A percentile compares a stretch with the other conserved stretches of the same genome.
Conservation (phyloP, 768 basidiomycete species). For the Rhizopogon vesiculosus region DNA sequence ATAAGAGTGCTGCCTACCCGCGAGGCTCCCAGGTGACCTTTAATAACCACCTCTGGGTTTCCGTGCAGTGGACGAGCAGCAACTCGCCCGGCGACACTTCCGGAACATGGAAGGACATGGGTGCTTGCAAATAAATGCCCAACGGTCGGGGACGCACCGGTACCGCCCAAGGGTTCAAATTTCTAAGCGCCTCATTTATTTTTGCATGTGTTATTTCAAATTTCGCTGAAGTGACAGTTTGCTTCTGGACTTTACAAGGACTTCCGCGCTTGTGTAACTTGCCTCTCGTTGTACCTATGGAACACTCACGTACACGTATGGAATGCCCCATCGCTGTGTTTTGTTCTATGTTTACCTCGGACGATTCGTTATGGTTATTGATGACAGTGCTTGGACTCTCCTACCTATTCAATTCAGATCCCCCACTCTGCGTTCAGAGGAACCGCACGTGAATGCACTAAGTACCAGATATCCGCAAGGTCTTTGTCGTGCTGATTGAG, state of each 20-base stretch:
- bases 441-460: too few relatives aligned
- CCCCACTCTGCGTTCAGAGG: too few relatives aligned
- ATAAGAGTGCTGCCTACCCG: slow-evolving; percentile 10
- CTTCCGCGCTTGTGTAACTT: too few relatives aligned
- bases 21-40: slow-evolving; percentile 14
- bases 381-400: background rate
- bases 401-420: background rate
- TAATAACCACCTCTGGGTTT: slow-evolving; percentile 14
- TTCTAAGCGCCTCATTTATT: too few relatives aligned
- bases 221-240: too few relatives aligned
- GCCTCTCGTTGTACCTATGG: too few relatives aligned
- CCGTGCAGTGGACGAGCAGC: slow-evolving; percentile 18
- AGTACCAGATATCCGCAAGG: slow-evolving; percentile 8
- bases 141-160: background rate
- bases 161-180: too few relatives aligned
- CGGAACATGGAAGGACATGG: slow-evolving; percentile 19
- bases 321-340: too few relatives aligned
- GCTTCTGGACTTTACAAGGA: too few relatives aligned
- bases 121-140: slow-evolving; percentile 13
- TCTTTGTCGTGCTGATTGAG: slow-evolving; percentile 43
- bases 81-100: slow-evolving; percentile 21
- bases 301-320: too few relatives aligned
- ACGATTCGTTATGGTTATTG: too few relatives aligned
- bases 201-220: too few relatives aligned
- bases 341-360: background rate